Conservation (phyloP, 495 filamentous ascomycete genomes). For the Talaromyces ruber region DNA sequence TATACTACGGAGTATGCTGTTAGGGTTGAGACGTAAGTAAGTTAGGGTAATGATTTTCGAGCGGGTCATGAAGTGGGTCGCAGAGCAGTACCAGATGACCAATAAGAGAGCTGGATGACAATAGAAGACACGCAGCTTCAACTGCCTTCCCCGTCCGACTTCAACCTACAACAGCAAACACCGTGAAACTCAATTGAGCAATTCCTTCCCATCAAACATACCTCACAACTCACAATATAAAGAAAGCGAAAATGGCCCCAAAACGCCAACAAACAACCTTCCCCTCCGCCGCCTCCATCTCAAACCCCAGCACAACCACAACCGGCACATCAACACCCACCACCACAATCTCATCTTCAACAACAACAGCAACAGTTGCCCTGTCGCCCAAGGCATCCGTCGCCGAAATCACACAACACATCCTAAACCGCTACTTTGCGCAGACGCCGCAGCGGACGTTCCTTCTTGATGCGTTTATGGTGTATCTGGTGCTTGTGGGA, state of each 20-base stretch:
- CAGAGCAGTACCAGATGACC: not conserved
- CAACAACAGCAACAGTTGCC: slow-evolving; percentile 29
- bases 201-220: not conserved
- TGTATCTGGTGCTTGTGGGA: slow-evolving; percentile 76
- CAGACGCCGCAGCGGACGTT: slow-evolving; percentile 84
- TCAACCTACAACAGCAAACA: not conserved
- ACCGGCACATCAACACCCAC: slow-evolving; percentile 28
- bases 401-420: slow-evolving; percentile 40
- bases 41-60: not conserved
- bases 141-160: not conserved
- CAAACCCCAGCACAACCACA: slow-evolving; percentile 16
- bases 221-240: not conserved
- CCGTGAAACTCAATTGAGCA: not conserved
- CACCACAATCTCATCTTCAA: not conserved
- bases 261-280: slow-evolving; percentile 37
- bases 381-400: slow-evolving; percentile 37
- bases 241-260: slow-evolving; percentile 32
- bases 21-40: not conserved
- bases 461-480: slow-evolving; percentile 89
- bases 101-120: not conserved
- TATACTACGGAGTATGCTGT: no score
- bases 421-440: slow-evolving; percentile 68
- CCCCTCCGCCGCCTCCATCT: slow-evolving; percentile 22
- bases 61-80: not conserved
- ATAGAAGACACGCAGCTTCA: slow-evolving; percentile 10